Evolutionary conservation across 192 early-diverging fungal species (phyloP).

Genomic region (Funneliformis mosseae): DNA sequence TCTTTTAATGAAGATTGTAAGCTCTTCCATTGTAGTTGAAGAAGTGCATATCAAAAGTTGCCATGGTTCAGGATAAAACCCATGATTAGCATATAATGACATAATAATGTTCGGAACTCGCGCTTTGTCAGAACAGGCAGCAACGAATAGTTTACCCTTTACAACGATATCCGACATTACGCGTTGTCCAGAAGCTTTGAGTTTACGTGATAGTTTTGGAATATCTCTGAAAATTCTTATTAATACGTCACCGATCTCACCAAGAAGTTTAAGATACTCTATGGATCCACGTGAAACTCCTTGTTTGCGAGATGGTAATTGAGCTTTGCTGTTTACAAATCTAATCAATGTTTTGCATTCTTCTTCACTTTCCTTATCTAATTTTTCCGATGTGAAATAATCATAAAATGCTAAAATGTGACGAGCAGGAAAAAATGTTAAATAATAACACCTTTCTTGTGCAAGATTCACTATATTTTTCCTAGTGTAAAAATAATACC

Average conservation of each 20-base stretch:
- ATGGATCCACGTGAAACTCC: not conserved
- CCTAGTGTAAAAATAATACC: not conserved
- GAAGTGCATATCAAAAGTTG: too few relatives aligned
- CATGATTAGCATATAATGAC: too few relatives aligned
- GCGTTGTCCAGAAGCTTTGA: not conserved
- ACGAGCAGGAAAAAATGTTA: constrained; percentile 30
- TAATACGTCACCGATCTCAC: not conserved
- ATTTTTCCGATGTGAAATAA: constrained; percentile 24
- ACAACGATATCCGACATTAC: not conserved
- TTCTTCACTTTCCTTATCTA: not conserved
- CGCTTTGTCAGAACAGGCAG: too few relatives aligned
- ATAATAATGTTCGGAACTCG: too few relatives aligned
- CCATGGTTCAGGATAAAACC: too few relatives aligned
- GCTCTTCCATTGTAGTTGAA: too few relatives aligned
- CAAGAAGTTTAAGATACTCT: not conserved
- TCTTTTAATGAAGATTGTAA: too few relatives aligned
- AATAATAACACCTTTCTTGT: constrained; percentile 31
- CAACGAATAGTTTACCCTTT: too few relatives aligned
- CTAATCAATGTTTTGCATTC: constrained; percentile 19
- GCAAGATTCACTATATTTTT: constrained; percentile 4
- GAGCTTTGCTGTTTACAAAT: constrained; percentile 16
- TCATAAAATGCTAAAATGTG: constrained; percentile 34
- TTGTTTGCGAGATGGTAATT: not conserved
- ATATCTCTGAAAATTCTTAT: not conserved
- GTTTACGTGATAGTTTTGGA: not conserved